Evolutionary conservation across 2,329 filamentous ascomycete genomes (phyloP), one percentile per base, ranked within the genome.

Genomic region (Penicillium sp.): DNA sequence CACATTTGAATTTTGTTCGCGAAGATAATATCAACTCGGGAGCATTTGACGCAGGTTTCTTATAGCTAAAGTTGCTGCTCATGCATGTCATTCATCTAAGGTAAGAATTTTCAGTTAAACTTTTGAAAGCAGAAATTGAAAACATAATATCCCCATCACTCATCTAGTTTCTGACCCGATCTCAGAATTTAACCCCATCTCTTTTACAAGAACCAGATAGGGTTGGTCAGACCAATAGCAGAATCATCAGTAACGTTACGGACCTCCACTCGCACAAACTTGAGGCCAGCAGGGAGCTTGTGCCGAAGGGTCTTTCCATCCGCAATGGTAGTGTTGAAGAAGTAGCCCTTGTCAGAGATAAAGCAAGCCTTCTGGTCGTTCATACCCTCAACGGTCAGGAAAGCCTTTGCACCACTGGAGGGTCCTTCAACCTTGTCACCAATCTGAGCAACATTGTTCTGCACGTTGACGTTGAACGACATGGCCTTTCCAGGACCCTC

Each of bases 181-280:
- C 25, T 28, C 25, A 28, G 25, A 28, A 28, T 28, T 5, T 6
- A 28, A 31, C 28, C 12, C 43, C 43, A 11, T 10, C 6, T 31
- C 25, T 47, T 47, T 31, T 47, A 47, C 22, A 47, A 47, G 20
- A 58, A 58, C 60, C 60, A 66, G 7, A 67, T 47, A 15, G 63
- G 63, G 34, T 67, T 67, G 39, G 63, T 63, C 59, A 67, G 43
- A 31, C 58, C 61, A 37, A 65, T 52, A 49, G 64, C 49, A 2
- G 50, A 41, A 52, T 62, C 59, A 4, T 47, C 42, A 34, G 57
- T 60, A 5, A 22, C 28, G 45, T 66, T 63, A 14, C 63, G 52
- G 11, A 67, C 55, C 56, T 66, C 63, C 49, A 60, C 59, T n/a
- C 57, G 37, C 34, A 66, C 37, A 51, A 67, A 66, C 39, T 56